Base-by-base conservation (phyloP, 148 eudicot genomes). In the Silene uniflora region DNA sequence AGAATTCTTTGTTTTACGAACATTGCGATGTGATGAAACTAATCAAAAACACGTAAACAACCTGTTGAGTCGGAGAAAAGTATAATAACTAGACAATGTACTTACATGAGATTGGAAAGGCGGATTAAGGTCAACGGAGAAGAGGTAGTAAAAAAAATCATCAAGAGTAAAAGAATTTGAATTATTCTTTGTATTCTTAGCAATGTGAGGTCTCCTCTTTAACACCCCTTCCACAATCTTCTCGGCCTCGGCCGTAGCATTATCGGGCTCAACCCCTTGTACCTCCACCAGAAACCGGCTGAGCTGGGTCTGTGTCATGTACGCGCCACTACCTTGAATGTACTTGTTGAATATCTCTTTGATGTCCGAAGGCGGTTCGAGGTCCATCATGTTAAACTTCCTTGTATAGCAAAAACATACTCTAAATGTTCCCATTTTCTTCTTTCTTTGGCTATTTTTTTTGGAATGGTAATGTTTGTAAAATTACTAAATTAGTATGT, bases 341-440 rank as follows among this genome's bases (percentile, higher is more conserved):
- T 90, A 91, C 23, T 72, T 69, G 2, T 64, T 64, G 79, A 93
- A 93, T 1, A 85, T 55, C 14, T 76, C 85, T 68, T 77, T 83
- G n/a, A 91, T 86, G 52, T 93, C 95, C 7, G 79, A 63, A 25
- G 98, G 97, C 29, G 93, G 89, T 78, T 84, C 88, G 44, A 88
- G 83, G 60, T 81, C 86, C 39, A 76, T 55, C 18, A 85, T 76
- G 81, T 81, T 80, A 75, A 94, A 94, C 70, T 73, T 86, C 64
- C 98, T 83, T 19, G 84, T 87, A 78, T 88, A 93, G 66, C 95
- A 91, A 60, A 82, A 79, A 56, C 97, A 91, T 7, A 91, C 65
- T 72, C 90, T 85, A 78, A 87, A 93, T 47, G 82, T 89, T 69
- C 88, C 91, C 90, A 90, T 89, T 71, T 19, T 76, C 4, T 1